These are phyloP conservation scores for Hygrophoropsis aurantiaca DNA, from an alignment of 768 basidiomycete species.

Conservation along the genomic window DNA sequence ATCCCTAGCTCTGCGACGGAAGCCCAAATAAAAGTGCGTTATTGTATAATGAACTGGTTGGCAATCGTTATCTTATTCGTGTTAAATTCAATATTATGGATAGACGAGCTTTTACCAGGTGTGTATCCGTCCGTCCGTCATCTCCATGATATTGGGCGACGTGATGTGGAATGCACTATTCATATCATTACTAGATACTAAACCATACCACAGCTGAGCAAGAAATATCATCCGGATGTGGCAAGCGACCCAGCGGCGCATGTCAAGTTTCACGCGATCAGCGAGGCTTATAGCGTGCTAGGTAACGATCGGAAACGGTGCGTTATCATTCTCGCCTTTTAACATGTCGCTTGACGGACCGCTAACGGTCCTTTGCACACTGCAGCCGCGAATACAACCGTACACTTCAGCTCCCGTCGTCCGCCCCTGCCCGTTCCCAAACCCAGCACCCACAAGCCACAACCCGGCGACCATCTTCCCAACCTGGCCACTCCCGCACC, in stretches of 20 bases:
- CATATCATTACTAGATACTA: background rate
- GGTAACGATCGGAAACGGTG: constrained; percentile 47
- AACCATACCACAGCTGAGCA: constrained; percentile 39
- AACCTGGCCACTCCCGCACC: constrained; percentile 18
- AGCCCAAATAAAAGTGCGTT: constrained; percentile 33
- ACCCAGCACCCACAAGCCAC: constrained; percentile 31
- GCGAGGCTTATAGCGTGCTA: constrained; percentile 47
- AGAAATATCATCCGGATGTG: constrained; percentile 46
- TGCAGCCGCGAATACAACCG: constrained; percentile 34
- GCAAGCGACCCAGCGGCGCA: constrained; percentile 36
- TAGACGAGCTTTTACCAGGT: constrained; percentile 33
- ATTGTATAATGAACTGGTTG: too few relatives aligned
- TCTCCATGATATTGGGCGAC: background rate
- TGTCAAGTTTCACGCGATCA: constrained; percentile 43
- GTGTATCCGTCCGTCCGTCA: too few relatives aligned
- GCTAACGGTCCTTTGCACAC: background rate
- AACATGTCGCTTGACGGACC: background rate
- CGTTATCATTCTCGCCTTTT: constrained; percentile 1
- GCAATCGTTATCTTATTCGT: background rate
- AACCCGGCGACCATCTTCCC: constrained; percentile 22
- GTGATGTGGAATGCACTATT: too few relatives aligned
- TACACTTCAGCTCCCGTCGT: constrained; percentile 6
- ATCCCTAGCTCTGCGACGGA: constrained; percentile 28
- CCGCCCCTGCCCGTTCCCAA: background rate
- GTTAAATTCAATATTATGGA: background rate